phyloP scores from a whole-genome alignment of 2,329 filamentous ascomycete species.

The Cercospora citrullina region DNA sequence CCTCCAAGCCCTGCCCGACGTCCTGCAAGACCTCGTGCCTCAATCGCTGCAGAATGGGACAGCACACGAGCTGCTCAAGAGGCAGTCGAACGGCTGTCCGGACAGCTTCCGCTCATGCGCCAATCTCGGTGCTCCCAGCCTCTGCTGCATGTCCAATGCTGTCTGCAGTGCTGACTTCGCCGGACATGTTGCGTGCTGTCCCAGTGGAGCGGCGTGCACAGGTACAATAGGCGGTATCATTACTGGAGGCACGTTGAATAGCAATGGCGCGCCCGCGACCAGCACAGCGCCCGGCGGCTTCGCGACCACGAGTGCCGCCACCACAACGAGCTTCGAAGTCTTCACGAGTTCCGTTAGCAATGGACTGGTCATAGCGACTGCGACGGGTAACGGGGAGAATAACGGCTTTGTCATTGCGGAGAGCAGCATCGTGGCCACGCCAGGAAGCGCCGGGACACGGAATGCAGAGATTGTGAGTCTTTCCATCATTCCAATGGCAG shows the following conservation, averaged over 20 bases:
- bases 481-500: neutral
- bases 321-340: slow-evolving; percentile 29
- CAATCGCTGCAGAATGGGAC: slow-evolving; percentile 24
- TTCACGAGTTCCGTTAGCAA: slow-evolving; percentile 28
- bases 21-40: slow-evolving; percentile 29
- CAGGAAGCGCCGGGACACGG: slow-evolving; percentile 31
- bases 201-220: slow-evolving; percentile 58
- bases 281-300: slow-evolving; percentile 23
- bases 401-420: slow-evolving; percentile 37
- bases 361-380: slow-evolving; percentile 31
- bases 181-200: slow-evolving; percentile 63
- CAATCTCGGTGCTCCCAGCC: slow-evolving; percentile 52
- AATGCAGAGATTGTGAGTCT: slow-evolving; percentile 37
- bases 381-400: slow-evolving; percentile 18
- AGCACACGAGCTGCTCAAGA: slow-evolving; percentile 37
- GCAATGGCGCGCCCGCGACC: slow-evolving; percentile 30
- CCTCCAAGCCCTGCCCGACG: slow-evolving; percentile 33
- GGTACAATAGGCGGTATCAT: slow-evolving; percentile 50
- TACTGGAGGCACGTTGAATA: slow-evolving; percentile 37
- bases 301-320: slow-evolving; percentile 25
- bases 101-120: slow-evolving; percentile 55
- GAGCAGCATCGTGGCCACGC: slow-evolving; percentile 38
- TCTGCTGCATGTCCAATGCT: slow-evolving; percentile 57
- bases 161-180: slow-evolving; percentile 58
- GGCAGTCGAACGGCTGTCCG: slow-evolving; percentile 49